Evolutionary conservation across 805 yeast genomes (phyloP).

Genomic region (Yamadazyma paraphyllophila): DNA sequence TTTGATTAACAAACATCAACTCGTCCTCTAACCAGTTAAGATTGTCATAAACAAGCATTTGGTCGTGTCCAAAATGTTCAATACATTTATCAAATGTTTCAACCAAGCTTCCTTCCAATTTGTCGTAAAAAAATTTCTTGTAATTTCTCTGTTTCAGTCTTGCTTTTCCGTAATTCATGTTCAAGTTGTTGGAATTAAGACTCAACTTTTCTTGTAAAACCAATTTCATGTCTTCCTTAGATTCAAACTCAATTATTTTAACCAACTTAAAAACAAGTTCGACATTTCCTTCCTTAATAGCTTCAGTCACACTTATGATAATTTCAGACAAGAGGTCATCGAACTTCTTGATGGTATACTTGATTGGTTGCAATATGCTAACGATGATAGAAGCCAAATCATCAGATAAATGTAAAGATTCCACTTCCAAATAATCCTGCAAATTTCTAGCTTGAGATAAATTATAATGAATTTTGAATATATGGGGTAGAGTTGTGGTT

Average conservation of each 20-base stretch:
- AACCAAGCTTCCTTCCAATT: constrained; percentile 56
- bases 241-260: constrained; percentile 78
- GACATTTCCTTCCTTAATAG: constrained; percentile 64
- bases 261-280: constrained; percentile 69
- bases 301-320: constrained; percentile 69
- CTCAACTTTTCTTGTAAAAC: constrained; percentile 30
- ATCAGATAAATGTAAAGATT: constrained; percentile 47
- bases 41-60: constrained; percentile 62
- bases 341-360: constrained; percentile 52
- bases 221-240: constrained; percentile 65
- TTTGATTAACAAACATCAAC: constrained; percentile 59
- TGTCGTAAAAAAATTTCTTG: constrained; percentile 55
- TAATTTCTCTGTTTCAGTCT: constrained; percentile 54
- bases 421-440: constrained; percentile 65
- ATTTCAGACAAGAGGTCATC: constrained; percentile 62
- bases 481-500: constrained; percentile 47
- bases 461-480: constrained; percentile 67
- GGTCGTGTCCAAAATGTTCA: constrained; percentile 47
- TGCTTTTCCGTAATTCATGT: constrained; percentile 26
- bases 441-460: constrained; percentile 74
- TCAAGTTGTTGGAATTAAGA: constrained; percentile 17
- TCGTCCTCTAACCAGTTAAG: constrained; percentile 86
- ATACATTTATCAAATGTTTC: constrained; percentile 69
- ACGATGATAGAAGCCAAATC: constrained; percentile 69
- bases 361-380: constrained; percentile 53